A percentile compares a stretch with the other conserved stretches of the same genome.
Conservation (phyloP, 768 basidiomycete genomes). For the Leucosporidium creatinivorum region DNA sequence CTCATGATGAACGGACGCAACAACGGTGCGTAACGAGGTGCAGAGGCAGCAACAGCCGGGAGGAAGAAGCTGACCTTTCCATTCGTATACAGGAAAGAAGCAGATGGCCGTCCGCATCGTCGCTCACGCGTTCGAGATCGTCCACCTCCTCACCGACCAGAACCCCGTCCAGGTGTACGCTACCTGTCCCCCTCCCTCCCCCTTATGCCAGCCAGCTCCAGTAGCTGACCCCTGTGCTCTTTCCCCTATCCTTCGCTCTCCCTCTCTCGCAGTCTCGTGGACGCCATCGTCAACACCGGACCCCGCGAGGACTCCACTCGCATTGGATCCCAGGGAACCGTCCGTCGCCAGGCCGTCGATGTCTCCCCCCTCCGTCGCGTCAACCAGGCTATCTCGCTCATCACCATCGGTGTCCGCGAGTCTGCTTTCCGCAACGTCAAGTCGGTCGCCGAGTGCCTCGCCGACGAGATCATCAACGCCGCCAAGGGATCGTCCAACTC, state of each 20-base stretch:
- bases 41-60: neutral
- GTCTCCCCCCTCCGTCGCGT: slow-evolving; percentile 96
- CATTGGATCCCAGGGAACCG: slow-evolving; percentile 99
- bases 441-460: slow-evolving; percentile 89
- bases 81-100: slow-evolving; percentile 56
- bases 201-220: neutral
- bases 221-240: neutral
- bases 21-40: slow-evolving; percentile 56
- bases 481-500: slow-evolving; percentile 99
- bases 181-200: slow-evolving; percentile 45
- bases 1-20: slow-evolving; percentile 99
- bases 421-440: slow-evolving; percentile 99
- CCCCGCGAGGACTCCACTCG: slow-evolving; percentile 99
- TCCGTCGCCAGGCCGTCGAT: slow-evolving; percentile 98
- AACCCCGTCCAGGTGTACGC: slow-evolving; percentile 77
- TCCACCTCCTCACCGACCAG: slow-evolving; percentile 99
- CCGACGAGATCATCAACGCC: slow-evolving; percentile 99
- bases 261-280: slow-evolving; percentile 54
- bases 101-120: slow-evolving; percentile 98
- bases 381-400: slow-evolving; percentile 91
- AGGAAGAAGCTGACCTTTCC: too few species aligned
- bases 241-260: neutral
- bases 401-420: slow-evolving; percentile 96
- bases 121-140: slow-evolving; percentile 98
- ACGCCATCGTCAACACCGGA: slow-evolving; percentile 98